Evolutionary conservation across 2,329 filamentous ascomycete genomes (phyloP), one percentile per base, ranked within the genome.

Genomic region (Aspergillus unguis): DNA sequence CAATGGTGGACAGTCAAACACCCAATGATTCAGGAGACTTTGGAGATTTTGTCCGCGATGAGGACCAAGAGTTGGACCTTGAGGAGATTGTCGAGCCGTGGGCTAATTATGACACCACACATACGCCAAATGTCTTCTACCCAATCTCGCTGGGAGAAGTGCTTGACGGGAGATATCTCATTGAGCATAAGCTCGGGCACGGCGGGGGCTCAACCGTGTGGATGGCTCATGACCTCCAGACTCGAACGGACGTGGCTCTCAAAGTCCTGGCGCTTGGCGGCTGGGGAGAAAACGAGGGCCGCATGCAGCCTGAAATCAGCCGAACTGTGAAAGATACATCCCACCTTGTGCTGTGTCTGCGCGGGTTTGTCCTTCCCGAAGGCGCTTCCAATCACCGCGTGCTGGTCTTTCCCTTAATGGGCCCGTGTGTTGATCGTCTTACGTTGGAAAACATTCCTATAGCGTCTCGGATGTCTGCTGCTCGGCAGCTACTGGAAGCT

Each of bases 391-490:
- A 56, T 32, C 55, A 63, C 53, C 58, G 53, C 28, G 58, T 62
- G n/a, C 36, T 65, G 17, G 60, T 66, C 11, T 60, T 60, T 10
- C 40, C 40, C 27, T 31, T 42, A 11, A 53, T 54, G 44, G 62
- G 62, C n/a, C 60, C 60, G 44, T 60, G 51, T 26, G 50, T 63
- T 50, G 27, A 52, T 40, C 26, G 11, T 49, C 7, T 29, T 41
- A 45, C 33, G 27, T 9, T 60, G 36, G 45, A 25, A 37, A 53
- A 43, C 4, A 54, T 53, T 45, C 38, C 60, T 26, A 60, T 65
- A 33, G 55, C 54, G 2, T 58, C 55, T 56, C 58, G 58, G 32
- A 68, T 67, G 63, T 65, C 58, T 33, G 62, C 65, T 42, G 62
- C 63, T 46, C 58, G 41, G 35, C 61, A 68, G 58, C 58, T 66